Conservation (phyloP, 345 rosid genomes). For the Combretum micranthum region DNA sequence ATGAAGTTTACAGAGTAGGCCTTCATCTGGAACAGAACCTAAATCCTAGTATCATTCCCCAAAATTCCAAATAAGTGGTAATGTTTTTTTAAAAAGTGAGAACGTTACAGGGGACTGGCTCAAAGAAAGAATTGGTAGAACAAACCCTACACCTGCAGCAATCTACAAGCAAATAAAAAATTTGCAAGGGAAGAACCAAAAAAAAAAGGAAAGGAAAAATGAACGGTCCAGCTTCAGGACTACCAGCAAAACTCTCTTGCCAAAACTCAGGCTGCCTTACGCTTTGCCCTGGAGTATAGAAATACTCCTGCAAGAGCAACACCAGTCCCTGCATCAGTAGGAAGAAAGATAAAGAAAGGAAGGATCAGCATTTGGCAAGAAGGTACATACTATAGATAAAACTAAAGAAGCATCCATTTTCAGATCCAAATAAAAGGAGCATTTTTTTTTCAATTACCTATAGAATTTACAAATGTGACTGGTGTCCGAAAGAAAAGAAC, state of each 20-base stretch:
- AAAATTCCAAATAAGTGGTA: too few relatives aligned
- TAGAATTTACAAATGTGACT: conserved; percentile 68
- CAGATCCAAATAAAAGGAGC: not conserved
- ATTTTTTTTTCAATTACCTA: conserved; percentile 38
- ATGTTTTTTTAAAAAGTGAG: too few relatives aligned
- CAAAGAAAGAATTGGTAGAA: not conserved
- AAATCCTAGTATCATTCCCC: too few relatives aligned
- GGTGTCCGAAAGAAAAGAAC: conserved; percentile 84
- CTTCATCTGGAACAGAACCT: too few relatives aligned
- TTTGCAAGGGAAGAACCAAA: conserved; percentile 7
- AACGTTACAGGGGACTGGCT: too few relatives aligned
- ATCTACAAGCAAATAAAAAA: not conserved
- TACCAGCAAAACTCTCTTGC: conserved; percentile 7
- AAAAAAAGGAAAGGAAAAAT: conserved; percentile 2
- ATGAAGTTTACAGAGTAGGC: too few relatives aligned
- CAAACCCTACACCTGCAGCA: not conserved
- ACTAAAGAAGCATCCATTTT: not conserved
- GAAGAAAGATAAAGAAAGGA: not conserved
- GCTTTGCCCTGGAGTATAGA: conserved; percentile 82
- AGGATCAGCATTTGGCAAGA: not conserved
- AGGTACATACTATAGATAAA: not conserved
- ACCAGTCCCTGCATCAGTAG: conserved; percentile 68
- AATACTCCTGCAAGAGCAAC: conserved; percentile 94
- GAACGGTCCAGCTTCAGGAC: not conserved
- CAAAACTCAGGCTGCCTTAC: conserved; percentile 49